Percentiles rank a stretch among this genome's conserved stretches.
These are phyloP conservation scores for Malus asiatica DNA, from an alignment of 306 rosid species.

Conservation along the genomic window DNA sequence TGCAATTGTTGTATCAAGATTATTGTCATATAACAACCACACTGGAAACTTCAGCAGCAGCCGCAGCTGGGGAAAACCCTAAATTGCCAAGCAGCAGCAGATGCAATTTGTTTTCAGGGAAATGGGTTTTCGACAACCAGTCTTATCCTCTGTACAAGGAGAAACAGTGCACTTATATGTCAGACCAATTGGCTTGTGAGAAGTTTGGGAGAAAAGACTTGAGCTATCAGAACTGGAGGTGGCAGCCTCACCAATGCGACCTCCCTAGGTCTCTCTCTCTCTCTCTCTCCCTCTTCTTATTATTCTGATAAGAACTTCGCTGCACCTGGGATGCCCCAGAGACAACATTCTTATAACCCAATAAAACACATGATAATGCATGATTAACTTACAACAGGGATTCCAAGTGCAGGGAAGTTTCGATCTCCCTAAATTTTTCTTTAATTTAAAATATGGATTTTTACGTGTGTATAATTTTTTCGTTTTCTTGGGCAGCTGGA, in stretches of 20 bases:
- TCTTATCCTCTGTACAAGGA: slow-evolving; percentile 71
- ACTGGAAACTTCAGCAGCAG: not conserved
- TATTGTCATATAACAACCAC: not conserved
- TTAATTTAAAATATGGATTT: not conserved
- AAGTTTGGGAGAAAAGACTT: slow-evolving; percentile 71
- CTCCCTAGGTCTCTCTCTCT: slow-evolving; percentile 43
- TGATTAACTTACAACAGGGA: too few species aligned
- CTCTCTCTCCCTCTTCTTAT: not conserved
- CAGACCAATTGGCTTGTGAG: slow-evolving; percentile 86
- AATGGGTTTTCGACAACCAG: slow-evolving; percentile 67
- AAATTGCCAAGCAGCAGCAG: not conserved
- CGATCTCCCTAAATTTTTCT: not conserved
- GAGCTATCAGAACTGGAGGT: slow-evolving; percentile 61
- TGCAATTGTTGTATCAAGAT: slow-evolving; percentile 4
- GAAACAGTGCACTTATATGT: slow-evolving; percentile 56
- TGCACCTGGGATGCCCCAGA: too few species aligned
- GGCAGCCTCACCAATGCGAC: slow-evolving; percentile 75
- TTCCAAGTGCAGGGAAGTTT: too few species aligned
- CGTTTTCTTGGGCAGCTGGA: not conserved
- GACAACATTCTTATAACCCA: too few species aligned
- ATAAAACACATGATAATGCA: too few species aligned
- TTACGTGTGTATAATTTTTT: not conserved
- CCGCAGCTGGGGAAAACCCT: not conserved
- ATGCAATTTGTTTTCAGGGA: slow-evolving; percentile 63
- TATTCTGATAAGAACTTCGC: not conserved